A percentile compares a stretch with the other conserved stretches of the same genome.
phyloP scores from a whole-genome alignment of 2,329 filamentous ascomycete genomes.

The Aspergillus fumigatus region DNA sequence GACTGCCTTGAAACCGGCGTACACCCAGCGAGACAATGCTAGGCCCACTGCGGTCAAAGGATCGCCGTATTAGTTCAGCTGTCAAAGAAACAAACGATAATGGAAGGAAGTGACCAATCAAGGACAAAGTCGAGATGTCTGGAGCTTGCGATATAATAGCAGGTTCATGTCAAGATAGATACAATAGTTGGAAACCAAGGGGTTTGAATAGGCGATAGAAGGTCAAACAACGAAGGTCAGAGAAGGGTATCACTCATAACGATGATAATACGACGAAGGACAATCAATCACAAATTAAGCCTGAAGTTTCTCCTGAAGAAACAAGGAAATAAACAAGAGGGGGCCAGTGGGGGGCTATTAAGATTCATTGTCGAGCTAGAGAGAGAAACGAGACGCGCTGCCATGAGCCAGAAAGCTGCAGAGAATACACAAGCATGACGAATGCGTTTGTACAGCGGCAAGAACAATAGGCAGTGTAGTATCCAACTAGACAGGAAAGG shows the following conservation, averaged over 20 bases:
- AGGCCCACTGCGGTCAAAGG: neutral
- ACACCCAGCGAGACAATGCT: neutral
- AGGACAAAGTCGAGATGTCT: neutral
- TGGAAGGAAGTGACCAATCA: conserved; percentile 8
- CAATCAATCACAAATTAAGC: neutral
- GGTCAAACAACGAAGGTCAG: conserved; percentile 2
- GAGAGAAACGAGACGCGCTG: conserved; percentile 6
- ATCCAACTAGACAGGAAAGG: neutral
- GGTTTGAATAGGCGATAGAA: conserved; percentile 1
- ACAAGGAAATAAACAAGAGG: conserved; percentile 1
- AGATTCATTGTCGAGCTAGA: conserved; percentile 22
- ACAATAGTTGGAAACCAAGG: neutral
- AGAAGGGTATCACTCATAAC: neutral
- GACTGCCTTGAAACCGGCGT: neutral
- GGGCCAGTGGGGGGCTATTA: conserved; percentile 14
- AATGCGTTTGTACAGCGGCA: conserved; percentile 16
- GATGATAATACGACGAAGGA: neutral
- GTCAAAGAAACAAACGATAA: conserved; percentile 9
- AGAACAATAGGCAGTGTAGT: neutral
- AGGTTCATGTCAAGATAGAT: neutral
- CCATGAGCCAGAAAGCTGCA: conserved; percentile 17
- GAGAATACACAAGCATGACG: conserved; percentile 24
- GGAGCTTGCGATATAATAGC: neutral
- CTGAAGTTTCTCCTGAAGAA: neutral
- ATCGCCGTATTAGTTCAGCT: neutral